Percentiles rank a stretch among this genome's conserved stretches.
These are phyloP conservation scores for Lenzites betulinus DNA, from an alignment of 768 basidiomycete genomes.

Conservation along the genomic window DNA sequence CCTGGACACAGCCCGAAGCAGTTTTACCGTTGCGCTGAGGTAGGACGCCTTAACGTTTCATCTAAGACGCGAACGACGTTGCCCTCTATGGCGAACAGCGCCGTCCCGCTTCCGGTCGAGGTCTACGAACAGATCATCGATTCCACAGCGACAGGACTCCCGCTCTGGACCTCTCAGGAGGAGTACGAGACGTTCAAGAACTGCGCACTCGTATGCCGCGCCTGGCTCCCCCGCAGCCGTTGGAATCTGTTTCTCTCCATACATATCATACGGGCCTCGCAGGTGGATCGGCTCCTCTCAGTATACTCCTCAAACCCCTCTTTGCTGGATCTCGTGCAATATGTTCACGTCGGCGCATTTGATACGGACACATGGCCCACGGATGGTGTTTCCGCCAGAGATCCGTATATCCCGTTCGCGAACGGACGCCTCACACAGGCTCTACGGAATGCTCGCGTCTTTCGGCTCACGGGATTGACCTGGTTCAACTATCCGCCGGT, in stretches of 20 bases:
- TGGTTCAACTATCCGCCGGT: not conserved
- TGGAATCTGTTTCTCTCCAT: not conserved
- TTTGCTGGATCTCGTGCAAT: not conserved
- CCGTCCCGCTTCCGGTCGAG: not conserved
- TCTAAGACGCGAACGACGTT: no score
- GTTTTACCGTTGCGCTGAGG: no score
- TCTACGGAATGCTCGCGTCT: not conserved
- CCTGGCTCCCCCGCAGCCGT: not conserved
- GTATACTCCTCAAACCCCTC: not conserved
- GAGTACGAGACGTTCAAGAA: not conserved
- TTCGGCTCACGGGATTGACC: not conserved
- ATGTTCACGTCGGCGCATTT: not conserved
- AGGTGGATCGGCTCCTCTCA: not conserved
- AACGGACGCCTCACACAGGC: not conserved
- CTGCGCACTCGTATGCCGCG: not conserved
- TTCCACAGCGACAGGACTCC: not conserved
- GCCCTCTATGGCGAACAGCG: no score
- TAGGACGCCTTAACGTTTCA: no score
- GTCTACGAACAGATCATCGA: not conserved
- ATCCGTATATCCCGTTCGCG: not conserved
- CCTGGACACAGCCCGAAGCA: no score
- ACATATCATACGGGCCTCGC: not conserved
- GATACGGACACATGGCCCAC: not conserved
- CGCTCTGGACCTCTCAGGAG: not conserved
- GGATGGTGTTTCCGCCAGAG: not conserved